phyloP scores from a whole-genome alignment of 768 basidiomycete species.

The Hortiboletus flavorubellus region DNA sequence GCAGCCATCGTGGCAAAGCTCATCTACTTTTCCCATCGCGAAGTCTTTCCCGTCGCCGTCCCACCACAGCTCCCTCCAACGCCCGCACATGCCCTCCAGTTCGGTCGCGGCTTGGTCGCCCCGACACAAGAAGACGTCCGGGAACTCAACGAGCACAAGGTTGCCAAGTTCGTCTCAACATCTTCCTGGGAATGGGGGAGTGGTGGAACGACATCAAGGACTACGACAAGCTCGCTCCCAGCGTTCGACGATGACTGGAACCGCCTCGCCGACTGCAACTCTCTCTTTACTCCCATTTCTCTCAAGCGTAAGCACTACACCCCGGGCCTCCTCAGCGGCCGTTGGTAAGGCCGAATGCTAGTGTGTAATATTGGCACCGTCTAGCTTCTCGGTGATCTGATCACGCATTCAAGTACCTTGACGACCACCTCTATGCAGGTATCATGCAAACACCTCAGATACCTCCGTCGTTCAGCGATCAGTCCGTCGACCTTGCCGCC shows the following conservation, averaged over 20 bases:
- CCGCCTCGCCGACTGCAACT: constrained; percentile 45
- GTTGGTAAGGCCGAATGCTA: constrained; percentile 62
- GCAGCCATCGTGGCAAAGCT: constrained; percentile 58
- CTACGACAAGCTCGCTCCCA: constrained; percentile 32
- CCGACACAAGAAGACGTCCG: constrained; percentile 59
- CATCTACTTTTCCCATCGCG: constrained; percentile 57
- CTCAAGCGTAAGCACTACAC: constrained; percentile 40
- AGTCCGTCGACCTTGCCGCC: constrained; percentile 35
- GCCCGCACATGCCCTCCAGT: constrained; percentile 28
- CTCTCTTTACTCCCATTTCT: constrained; percentile 30
- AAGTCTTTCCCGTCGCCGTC: constrained; percentile 43
- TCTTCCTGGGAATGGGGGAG: constrained; percentile 21
- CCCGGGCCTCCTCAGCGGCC: constrained; percentile 50
- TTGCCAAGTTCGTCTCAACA: constrained; percentile 29
- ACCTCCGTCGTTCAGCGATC: constrained; percentile 34
- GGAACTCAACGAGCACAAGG: constrained; percentile 48
- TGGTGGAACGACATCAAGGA: constrained; percentile 19
- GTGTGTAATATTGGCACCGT: constrained; percentile 37
- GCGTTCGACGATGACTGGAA: constrained; percentile 57
- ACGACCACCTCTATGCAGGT: constrained; percentile 12
- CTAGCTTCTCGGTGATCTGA: not conserved
- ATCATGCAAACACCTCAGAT: constrained; percentile 23
- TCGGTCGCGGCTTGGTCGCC: constrained; percentile 26
- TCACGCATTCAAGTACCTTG: constrained; percentile 15
- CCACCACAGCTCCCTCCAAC: constrained; percentile 37